Evolutionary conservation across 2,329 filamentous ascomycete genomes (phyloP).

Genomic region (Hymenoscyphus scutula): DNA sequence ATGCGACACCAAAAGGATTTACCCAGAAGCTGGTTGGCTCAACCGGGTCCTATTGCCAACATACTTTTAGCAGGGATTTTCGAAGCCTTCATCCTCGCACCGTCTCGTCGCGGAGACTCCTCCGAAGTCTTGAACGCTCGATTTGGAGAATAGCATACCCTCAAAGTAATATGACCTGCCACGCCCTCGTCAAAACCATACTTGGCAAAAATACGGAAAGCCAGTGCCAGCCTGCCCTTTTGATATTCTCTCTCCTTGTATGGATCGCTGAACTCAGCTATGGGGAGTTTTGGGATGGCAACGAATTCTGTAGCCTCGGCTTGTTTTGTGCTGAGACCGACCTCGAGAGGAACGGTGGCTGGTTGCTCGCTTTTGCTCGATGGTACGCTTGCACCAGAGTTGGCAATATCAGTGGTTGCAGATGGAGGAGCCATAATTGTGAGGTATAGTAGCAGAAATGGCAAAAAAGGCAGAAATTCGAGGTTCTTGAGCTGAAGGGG

Average conservation of each 20-base stretch:
- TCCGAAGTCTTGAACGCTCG: neutral
- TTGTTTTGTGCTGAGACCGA: constrained; percentile 23
- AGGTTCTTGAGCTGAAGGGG: neutral
- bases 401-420: constrained; percentile 18
- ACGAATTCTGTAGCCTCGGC: constrained; percentile 5
- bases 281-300: constrained; percentile 8
- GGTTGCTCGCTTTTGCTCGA: constrained; percentile 10
- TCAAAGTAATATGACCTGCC: constrained; percentile 46
- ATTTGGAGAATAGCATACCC: constrained; percentile 25
- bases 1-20: constrained; percentile 38
- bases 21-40: constrained; percentile 38
- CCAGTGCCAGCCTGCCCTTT: constrained; percentile 45
- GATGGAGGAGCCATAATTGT: constrained; percentile 28
- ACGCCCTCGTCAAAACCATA: constrained; percentile 46
- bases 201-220: constrained; percentile 49
- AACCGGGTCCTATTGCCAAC: constrained; percentile 33
- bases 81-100: neutral
- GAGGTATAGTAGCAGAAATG: neutral
- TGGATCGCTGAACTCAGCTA: constrained; percentile 33
- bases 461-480: neutral
- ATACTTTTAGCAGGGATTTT: neutral
- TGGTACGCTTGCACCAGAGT: constrained; percentile 16
- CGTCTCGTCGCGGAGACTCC: neutral
- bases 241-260: constrained; percentile 38
- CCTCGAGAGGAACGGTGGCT: constrained; percentile 24